phyloP scores from a whole-genome alignment of 768 basidiomycete species.

The Rhodotorula diobovata region DNA sequence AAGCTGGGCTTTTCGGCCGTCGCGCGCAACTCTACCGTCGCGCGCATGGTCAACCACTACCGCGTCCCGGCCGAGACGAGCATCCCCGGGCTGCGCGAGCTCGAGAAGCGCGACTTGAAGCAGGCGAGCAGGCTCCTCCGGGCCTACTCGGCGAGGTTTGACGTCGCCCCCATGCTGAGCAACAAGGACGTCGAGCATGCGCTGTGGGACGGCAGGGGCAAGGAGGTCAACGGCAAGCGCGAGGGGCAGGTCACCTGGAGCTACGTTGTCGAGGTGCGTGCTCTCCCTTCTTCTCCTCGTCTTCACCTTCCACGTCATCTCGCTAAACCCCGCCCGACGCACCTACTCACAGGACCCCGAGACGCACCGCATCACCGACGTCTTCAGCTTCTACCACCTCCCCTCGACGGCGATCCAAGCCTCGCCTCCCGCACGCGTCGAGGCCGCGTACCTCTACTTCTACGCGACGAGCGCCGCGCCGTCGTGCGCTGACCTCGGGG shows the following conservation, averaged over 20 bases:
- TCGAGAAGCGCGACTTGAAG: constrained; percentile 71
- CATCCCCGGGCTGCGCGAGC: constrained; percentile 69
- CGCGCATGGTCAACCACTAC: constrained; percentile 76
- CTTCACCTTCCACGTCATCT: no score
- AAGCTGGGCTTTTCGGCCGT: constrained; percentile 84
- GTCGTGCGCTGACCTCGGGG: constrained; percentile 37
- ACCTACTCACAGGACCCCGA: constrained; percentile 61
- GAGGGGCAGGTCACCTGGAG: constrained; percentile 87
- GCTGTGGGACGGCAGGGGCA: constrained; percentile 78
- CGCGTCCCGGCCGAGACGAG: constrained; percentile 57
- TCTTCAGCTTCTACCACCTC: constrained; percentile 93
- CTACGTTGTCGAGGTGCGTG: constrained; percentile 86
- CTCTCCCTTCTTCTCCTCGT: background rate
- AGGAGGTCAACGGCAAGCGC: constrained; percentile 55
- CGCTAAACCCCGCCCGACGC: background rate
- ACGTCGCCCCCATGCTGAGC: constrained; percentile 68
- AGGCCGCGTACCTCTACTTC: constrained; percentile 94
- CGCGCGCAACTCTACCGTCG: constrained; percentile 78
- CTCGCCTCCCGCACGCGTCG: constrained; percentile 54
- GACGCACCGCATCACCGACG: constrained; percentile 81
- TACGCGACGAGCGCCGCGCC: constrained; percentile 75
- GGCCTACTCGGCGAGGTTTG: constrained; percentile 78
- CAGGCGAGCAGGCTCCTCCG: constrained; percentile 66
- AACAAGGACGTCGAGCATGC: constrained; percentile 79
- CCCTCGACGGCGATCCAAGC: constrained; percentile 83